Percentiles rank a stretch among this genome's conserved stretches.
These are phyloP conservation scores for Colletotrichum sp. DNA, from an alignment of 2,329 filamentous ascomycete genomes.

Conservation along the genomic window DNA sequence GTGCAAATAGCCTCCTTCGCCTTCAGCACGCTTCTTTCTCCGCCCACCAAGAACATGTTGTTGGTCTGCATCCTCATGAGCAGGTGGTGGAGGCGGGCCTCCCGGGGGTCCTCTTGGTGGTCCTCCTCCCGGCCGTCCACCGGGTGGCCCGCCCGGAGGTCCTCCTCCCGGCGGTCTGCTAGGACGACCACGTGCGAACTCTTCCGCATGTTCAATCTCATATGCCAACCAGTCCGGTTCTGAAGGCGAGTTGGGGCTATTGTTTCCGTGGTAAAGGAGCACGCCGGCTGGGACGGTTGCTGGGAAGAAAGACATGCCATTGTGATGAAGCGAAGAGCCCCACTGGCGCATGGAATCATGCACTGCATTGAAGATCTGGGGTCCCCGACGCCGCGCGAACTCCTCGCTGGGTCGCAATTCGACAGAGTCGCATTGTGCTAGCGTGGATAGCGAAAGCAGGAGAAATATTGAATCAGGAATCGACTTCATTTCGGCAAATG, in stretches of 20 bases:
- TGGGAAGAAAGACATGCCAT: conserved; percentile 67
- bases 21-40: not conserved
- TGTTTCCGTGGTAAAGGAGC: conserved; percentile 62
- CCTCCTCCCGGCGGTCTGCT: not conserved
- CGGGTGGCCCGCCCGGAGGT: not conserved
- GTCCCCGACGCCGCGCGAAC: not conserved
- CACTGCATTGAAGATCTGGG: conserved; percentile 63
- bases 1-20: conserved; percentile 53
- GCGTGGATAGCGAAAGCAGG: not conserved
- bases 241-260: conserved; percentile 42
- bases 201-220: conserved; percentile 65
- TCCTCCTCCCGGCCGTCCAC: not conserved
- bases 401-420: not conserved
- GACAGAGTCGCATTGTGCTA: not conserved
- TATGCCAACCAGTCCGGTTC: conserved; percentile 67
- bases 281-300: conserved; percentile 59
- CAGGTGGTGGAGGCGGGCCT: not conserved
- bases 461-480: not conserved
- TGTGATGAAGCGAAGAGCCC: conserved; percentile 66
- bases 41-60: not conserved
- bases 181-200: conserved; percentile 47
- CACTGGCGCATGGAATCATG: conserved; percentile 68
- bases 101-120: not conserved
- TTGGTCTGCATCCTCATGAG: not conserved
- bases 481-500: not conserved